Base-by-base conservation (phyloP, 371 early-diverging fungal species). In the Mortierella sp. region DNA sequence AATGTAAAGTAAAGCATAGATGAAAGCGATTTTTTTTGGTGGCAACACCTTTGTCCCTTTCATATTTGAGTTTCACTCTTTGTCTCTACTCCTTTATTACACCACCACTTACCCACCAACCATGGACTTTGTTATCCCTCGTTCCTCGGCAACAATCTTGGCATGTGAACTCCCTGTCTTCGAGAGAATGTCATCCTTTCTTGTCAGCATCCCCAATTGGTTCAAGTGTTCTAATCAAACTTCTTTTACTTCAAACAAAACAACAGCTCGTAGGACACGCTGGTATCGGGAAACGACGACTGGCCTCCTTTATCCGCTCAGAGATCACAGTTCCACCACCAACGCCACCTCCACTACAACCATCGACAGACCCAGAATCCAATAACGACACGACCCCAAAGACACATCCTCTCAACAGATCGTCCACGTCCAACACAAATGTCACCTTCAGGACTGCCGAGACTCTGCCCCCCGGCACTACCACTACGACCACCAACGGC, bases 201-300 rank as follows among this genome's bases (percentile, higher is more conserved):
- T 13, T 48, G 0, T 16, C 39, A 48, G 43, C n/a, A 11, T 31
- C 8, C 16, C 52, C 8, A 7, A 47, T 58, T 2, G 61, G 53
- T 11, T 66, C 48, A 69, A 50, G 52, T 67, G 45, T 16, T n/a
- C 45, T 31, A 29, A 9, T 37, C 14, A 0, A 6, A 29, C 16
- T 10, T 13, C 43, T 9, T 13, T 16, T 4, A 26, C 31, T 37
- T n/a, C n/a, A n/a, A n/a, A n/a, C n/a, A n/a, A n/a, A 13, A 40
- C 19, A 19, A 22, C 68, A 83, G 84, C 64, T 83, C 19, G 66
- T 83, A 37, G 84, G 84, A 5, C 84, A 78, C 64, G 84, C 84
- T 24, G 79, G 84, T 43, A 79, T 79, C 48, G 84, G 84, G 6
- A 83, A 83, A 52, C 53, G 84, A 26, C 47, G 79, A 24, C 69